Conservation (phyloP, 176 grass and related monocot genomes). For the Bromus sterilis region DNA sequence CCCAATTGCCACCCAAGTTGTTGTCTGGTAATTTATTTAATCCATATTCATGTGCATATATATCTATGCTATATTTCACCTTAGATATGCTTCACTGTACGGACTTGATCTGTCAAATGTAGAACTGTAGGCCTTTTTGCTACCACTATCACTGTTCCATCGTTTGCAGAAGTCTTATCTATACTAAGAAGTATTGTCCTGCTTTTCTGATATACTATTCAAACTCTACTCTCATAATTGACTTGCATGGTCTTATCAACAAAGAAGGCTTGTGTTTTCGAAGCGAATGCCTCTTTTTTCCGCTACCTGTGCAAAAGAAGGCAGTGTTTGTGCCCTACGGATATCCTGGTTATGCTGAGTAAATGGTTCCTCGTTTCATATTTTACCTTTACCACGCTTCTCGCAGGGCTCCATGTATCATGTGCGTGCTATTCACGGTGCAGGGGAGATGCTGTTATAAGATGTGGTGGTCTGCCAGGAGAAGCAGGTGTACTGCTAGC, state of each 20-base stretch:
- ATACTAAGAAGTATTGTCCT: background rate
- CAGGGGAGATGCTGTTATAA: slow-evolving; percentile 18
- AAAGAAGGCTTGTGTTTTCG: background rate
- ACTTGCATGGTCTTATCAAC: background rate
- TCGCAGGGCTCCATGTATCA: background rate
- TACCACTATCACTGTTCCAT: background rate
- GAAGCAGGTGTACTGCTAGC: slow-evolving; percentile 10
- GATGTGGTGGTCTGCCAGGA: slow-evolving; percentile 24
- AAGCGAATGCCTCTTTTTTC: background rate
- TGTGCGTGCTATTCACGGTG: background rate
- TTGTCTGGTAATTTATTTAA: slow-evolving; percentile 17
- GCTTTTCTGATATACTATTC: slow-evolving; percentile 7
- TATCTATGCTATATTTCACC: slow-evolving; percentile 14
- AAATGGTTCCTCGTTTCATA: background rate
- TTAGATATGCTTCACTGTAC: slow-evolving; percentile 10
- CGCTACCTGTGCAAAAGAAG: background rate
- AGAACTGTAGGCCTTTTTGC: background rate
- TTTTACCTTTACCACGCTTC: slow-evolving; percentile 11
- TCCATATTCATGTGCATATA: slow-evolving; percentile 1
- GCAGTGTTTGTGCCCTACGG: background rate
- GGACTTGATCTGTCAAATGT: slow-evolving; percentile 14
- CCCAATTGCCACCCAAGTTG: slow-evolving; percentile 25
- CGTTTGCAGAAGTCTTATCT: slow-evolving; percentile 2
- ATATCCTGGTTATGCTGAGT: background rate
- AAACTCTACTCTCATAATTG: background rate